Evolutionary conservation across 2,329 filamentous ascomycete species (phyloP), one percentile per base, ranked within the genome.

Genomic region (Trichoderma simmonsii): DNA sequence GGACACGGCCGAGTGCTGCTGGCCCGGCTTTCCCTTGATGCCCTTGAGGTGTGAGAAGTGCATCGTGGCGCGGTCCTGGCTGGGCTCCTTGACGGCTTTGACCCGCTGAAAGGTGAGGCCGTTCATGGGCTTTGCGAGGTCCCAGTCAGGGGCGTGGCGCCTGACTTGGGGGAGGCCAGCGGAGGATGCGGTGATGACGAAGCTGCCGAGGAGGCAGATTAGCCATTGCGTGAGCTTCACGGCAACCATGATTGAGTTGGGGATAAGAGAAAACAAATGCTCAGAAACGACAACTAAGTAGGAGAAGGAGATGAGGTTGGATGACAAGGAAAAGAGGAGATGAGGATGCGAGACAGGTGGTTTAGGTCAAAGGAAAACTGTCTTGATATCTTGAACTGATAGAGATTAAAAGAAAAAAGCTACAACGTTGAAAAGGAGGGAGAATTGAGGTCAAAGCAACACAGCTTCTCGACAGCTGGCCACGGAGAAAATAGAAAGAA

Each of bases 91-190:
- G 28, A 77, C 18, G 3, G 78, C 79, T 57, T 79, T 80, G 72
- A 77, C 77, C 39, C 79, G 76, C 72, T 83, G 77, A 70, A 84
- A 83, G 28, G 75, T 77, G 73, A 84, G 75, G 9, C 81, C 82
- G 30, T 82, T 81, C 66, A 84, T 76, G 15, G 81, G 78, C 72
- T 77, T 77, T 7, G 78, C 78, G 15, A 83, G 71, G 43, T 83
- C 81, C 78, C 78, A 80, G 54, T 75, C 75, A 11, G 71, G 14
- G 26, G 34, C 61, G n/a, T 71, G 62, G 9, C 66, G 71, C 6
- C 64, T 51, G 59, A 65, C 34, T 30, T 72, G 72, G n/a, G 69
- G 72, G 9, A 69, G 32, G 8, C 48, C 32, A 21, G 43, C 34
- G 6, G 48, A 54, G 3, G 62, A 69, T 8, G 28, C 60, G 28